phyloP scores from a whole-genome alignment of 1,139 yeast genomes.

The Scheffersomyces parashehatae region DNA sequence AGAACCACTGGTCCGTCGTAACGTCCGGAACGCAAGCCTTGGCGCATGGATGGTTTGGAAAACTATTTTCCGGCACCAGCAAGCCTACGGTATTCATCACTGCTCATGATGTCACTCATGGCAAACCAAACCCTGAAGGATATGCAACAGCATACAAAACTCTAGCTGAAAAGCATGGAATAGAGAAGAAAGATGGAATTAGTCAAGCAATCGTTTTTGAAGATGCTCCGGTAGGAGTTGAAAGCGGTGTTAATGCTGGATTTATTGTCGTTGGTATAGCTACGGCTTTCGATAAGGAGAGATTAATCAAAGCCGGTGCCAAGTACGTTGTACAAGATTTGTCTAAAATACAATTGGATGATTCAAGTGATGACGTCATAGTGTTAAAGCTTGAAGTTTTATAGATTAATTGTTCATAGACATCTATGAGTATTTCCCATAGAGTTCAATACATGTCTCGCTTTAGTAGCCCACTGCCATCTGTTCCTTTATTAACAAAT shows the following conservation, averaged over 20 bases:
- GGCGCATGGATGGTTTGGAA: constrained; percentile 20
- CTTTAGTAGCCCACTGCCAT: too few species aligned
- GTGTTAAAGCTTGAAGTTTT: background rate
- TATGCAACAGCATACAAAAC: constrained; percentile 14
- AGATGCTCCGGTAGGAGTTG: constrained; percentile 23
- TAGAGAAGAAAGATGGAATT: constrained; percentile 1
- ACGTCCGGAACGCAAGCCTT: constrained; percentile 21
- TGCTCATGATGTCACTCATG: constrained; percentile 18
- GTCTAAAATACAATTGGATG: constrained; percentile 9
- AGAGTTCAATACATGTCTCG: too few species aligned
- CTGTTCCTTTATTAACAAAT: too few species aligned
- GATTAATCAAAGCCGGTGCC: constrained; percentile 21
- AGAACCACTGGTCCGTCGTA: constrained; percentile 19
- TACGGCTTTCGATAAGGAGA: constrained; percentile 18
- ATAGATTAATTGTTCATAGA: too few species aligned
- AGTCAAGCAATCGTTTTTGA: constrained; percentile 19
- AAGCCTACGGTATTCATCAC: constrained; percentile 21
- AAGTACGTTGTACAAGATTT: constrained; percentile 18
- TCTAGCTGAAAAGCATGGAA: constrained; percentile 6
- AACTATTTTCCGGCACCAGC: constrained; percentile 8
- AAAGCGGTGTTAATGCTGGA: constrained; percentile 20
- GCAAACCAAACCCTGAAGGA: constrained; percentile 22
- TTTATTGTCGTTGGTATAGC: constrained; percentile 21
- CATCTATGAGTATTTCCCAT: too few species aligned
- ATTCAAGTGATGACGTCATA: background rate